Evolutionary conservation across 1,284 basidiomycete genomes (phyloP).

Genomic region (Ganoderma lucidum): DNA sequence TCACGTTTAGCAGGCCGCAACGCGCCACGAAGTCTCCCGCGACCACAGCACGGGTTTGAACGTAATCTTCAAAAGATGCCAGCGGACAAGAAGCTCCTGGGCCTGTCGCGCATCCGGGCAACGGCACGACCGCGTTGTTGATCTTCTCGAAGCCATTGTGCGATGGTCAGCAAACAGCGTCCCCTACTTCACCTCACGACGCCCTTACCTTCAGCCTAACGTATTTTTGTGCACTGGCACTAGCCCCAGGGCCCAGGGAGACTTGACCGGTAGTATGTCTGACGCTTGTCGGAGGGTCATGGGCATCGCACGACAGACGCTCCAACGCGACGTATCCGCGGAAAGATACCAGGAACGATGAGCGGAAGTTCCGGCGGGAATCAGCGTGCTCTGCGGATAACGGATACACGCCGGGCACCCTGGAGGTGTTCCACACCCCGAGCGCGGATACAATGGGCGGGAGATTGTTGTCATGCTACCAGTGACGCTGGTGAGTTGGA

Average conservation of each 20-base stretch:
- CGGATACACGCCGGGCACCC: slow-evolving; percentile 41
- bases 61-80: slow-evolving; percentile 41
- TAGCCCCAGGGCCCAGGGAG: slow-evolving; percentile 20
- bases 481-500: background rate
- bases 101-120: slow-evolving; percentile 48
- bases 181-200: no score
- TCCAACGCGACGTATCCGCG: slow-evolving; percentile 51
- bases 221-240: slow-evolving; percentile 35
- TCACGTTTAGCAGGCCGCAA: slow-evolving; percentile 45
- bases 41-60: slow-evolving; percentile 36
- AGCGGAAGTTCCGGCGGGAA: slow-evolving; percentile 45
- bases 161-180: background rate
- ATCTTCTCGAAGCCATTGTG: slow-evolving; percentile 35
- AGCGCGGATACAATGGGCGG: slow-evolving; percentile 52
- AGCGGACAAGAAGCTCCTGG: slow-evolving; percentile 49
- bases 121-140: slow-evolving; percentile 48
- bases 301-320: slow-evolving; percentile 44
- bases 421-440: slow-evolving; percentile 52
- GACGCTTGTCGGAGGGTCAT: slow-evolving; percentile 23
- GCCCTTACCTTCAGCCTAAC: slow-evolving; percentile 46
- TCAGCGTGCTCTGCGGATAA: slow-evolving; percentile 43
- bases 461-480: slow-evolving; percentile 53
- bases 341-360: slow-evolving; percentile 50
- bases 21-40: slow-evolving; percentile 48
- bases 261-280: slow-evolving; percentile 32